Base-by-base conservation (phyloP, 148 eudicot genomes). In the Camellia sinensis region DNA sequence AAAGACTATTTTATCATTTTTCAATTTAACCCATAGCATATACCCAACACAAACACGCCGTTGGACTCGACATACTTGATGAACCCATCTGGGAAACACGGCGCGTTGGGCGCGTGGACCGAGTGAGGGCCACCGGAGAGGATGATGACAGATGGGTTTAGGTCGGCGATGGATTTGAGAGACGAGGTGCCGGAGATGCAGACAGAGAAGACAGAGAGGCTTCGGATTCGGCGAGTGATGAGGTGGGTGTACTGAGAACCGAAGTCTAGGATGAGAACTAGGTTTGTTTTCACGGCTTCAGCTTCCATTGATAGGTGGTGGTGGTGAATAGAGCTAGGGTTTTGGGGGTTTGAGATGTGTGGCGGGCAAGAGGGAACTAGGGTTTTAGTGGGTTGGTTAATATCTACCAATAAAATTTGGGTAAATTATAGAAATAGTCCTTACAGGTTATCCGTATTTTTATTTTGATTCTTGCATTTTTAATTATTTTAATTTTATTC, bases 101-200 rank as follows among this genome's bases (percentile, higher is more conserved):
- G 98, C 57, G 98, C 95, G 84, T 89, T 43, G 15, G 87, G 86
- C 63, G 92, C 87, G 86, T 96, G 99, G 56, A 93, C 98, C 2
- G 97, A 92, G 84, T 96, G 97, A 62, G 99, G 99, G 1, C 99
- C 99, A 7, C 99, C 98, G 64, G 99, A 96, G 73, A 96, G 98
- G 83, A 93, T 92, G 75, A 96, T 93, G 21, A 88, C 99, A 44
- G 87, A 81, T 41, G 99, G 98, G 88, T 89, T 83, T 0, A 91
- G 45, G 43, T 92, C 93, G 52, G 88, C 54, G 82, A 96, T 96
- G 85, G 98, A 6, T 84, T 90, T 79, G 73, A 96, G 89, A 0
- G 92, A n/a, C 61, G 98, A 93, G 0, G 99, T 96, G 86, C 99
- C 99, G 54, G 96, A 92, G 77, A 96, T 90, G 83, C 97, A 92